A percentile compares a stretch with the other conserved stretches of the same genome.
These are phyloP conservation scores for Chlamydomonas reinhardtii DNA, from an alignment of 163 green algal species.

Conservation along the genomic window DNA sequence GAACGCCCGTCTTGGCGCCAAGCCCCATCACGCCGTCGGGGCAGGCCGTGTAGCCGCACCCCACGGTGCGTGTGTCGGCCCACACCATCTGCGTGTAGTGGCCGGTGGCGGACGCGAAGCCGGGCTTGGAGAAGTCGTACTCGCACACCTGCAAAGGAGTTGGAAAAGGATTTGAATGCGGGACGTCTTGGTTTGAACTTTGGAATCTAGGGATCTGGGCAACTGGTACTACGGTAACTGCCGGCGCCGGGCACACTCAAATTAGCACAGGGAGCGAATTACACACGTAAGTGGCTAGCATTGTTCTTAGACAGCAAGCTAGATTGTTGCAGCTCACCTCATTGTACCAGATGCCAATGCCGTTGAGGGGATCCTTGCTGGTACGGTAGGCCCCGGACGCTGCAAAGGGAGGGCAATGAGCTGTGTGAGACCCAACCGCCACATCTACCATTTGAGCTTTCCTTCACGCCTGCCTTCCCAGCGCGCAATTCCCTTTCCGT, in stretches of 20 bases:
- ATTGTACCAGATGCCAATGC: conserved; percentile 27
- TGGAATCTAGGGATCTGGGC: too few relatives aligned
- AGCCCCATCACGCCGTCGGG: conserved; percentile 2
- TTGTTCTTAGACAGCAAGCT: too few relatives aligned
- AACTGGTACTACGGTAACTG: too few relatives aligned
- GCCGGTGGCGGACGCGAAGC: conserved; percentile 4
- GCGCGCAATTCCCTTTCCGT: too few relatives aligned
- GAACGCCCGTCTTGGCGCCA: background rate
- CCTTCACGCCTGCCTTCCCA: too few relatives aligned
- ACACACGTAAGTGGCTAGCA: too few relatives aligned
- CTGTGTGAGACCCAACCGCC: too few relatives aligned
- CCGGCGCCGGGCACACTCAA: too few relatives aligned
- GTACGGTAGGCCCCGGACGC: background rate
- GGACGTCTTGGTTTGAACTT: too few relatives aligned
- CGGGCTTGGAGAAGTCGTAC: conserved; percentile 13
- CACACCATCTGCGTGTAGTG: conserved; percentile 40
- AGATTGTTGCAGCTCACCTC: conserved; percentile 4
- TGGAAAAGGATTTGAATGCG: too few relatives aligned
- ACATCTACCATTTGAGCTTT: too few relatives aligned
- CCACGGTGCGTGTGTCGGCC: background rate
- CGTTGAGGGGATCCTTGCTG: background rate
- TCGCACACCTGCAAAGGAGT: conserved; percentile 4
- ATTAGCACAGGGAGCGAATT: too few relatives aligned
- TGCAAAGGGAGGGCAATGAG: conserved; percentile 1
- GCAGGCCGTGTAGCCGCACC: conserved; percentile 27